Conservation (phyloP, 2,329 filamentous ascomycete genomes). For the Echinosphaeria canescens region DNA sequence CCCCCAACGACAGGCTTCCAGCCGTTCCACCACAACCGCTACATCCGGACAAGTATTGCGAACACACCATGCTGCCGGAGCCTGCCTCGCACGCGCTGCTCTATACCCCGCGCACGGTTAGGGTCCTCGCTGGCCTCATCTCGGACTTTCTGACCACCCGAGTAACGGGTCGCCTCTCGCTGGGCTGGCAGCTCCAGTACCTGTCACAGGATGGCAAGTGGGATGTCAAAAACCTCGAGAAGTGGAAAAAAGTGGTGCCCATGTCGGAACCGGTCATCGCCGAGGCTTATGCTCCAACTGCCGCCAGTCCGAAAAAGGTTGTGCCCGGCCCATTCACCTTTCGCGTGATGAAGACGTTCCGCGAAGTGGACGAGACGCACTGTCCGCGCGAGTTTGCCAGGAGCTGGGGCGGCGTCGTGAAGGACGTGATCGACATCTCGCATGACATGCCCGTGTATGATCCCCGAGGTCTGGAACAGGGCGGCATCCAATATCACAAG, state of each 20-base stretch:
- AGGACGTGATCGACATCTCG: slow-evolving; percentile 73
- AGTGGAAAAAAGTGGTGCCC: slow-evolving; percentile 65
- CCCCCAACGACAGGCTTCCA: slow-evolving; percentile 18
- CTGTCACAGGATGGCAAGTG: slow-evolving; percentile 83
- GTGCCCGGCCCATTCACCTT: too few relatives aligned
- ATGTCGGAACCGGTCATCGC: slow-evolving; percentile 61
- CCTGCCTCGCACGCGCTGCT: slow-evolving; percentile 71
- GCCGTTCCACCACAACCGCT: slow-evolving; percentile 23
- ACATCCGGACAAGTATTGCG: slow-evolving; percentile 32
- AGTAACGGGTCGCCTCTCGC: slow-evolving; percentile 55
- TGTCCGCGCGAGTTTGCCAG: slow-evolving; percentile 51
- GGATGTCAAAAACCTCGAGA: slow-evolving; percentile 91
- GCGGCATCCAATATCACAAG: slow-evolving; percentile 57
- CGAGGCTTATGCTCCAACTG: too few relatives aligned
- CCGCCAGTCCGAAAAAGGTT: too few relatives aligned
- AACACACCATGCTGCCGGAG: slow-evolving; percentile 46
- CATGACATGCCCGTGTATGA: slow-evolving; percentile 85
- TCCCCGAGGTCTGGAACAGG: slow-evolving; percentile 42
- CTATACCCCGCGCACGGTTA: slow-evolving; percentile 56
- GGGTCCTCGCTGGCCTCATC: slow-evolving; percentile 60
- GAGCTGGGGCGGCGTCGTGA: slow-evolving; percentile 43
- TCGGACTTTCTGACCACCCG: slow-evolving; percentile 59
- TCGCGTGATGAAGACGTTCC: slow-evolving; percentile 78
- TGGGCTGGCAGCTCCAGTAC: slow-evolving; percentile 82
- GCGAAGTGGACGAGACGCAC: slow-evolving; percentile 71